Conservation (phyloP, 176 grass and related monocot genomes). For the Triticum turgidum region DNA sequence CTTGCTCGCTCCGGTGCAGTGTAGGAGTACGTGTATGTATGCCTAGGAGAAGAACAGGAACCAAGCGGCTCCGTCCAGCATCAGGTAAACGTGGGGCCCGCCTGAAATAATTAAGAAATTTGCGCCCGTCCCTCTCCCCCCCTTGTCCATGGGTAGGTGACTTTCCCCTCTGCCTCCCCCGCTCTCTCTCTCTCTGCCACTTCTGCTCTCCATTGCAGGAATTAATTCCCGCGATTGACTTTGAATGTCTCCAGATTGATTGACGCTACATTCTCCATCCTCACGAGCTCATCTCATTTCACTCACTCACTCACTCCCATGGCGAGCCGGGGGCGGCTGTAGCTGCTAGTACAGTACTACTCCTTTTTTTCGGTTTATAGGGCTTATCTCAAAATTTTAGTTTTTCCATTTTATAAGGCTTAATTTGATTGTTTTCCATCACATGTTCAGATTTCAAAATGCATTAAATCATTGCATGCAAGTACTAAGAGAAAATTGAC, state of each 20-base stretch:
- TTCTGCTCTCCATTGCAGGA: background rate
- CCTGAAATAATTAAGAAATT: too few species aligned
- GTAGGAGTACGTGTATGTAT: background rate
- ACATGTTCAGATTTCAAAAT: too few species aligned
- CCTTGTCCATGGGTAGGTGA: background rate
- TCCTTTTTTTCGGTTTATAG: too few species aligned
- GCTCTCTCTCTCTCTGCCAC: too few species aligned
- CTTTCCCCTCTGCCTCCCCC: background rate
- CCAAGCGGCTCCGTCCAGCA: background rate
- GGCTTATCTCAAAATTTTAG: too few species aligned
- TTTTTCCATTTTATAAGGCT: too few species aligned
- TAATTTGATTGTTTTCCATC: too few species aligned
- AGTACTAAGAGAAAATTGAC: too few species aligned
- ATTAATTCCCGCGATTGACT: background rate
- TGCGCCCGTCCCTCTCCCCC: too few species aligned
- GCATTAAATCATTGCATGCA: too few species aligned
- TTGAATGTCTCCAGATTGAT: background rate
- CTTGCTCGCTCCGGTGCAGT: background rate
- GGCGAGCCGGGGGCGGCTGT: background rate
- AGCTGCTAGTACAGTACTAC: too few species aligned
- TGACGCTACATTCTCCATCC: background rate
- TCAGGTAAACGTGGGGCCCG: background rate
- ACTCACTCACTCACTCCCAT: background rate
- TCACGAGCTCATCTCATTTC: background rate
- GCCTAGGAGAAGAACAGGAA: background rate